Evolutionary conservation across 768 basidiomycete genomes (phyloP).

Genomic region (Tricholoma sp.): DNA sequence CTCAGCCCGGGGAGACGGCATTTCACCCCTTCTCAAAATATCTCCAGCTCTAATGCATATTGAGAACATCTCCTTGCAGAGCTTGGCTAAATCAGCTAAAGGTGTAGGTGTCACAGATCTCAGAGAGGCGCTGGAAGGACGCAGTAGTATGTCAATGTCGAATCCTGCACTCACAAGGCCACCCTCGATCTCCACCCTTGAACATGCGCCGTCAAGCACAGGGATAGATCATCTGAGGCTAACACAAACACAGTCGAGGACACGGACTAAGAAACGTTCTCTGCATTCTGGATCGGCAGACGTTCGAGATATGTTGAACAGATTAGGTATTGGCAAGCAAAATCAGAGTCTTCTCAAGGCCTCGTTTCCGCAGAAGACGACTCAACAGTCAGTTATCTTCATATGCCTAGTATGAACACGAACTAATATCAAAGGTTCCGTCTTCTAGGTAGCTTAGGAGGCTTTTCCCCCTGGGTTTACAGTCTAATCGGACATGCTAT

Average conservation of each 20-base stretch:
- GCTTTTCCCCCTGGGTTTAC: slow-evolving; percentile 1
- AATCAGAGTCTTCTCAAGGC: slow-evolving; percentile 61
- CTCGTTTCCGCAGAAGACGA: slow-evolving; percentile 58
- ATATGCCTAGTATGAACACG: neutral
- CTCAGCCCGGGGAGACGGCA: slow-evolving; percentile 56
- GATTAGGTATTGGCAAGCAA: slow-evolving; percentile 78
- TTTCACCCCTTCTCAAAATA: slow-evolving; percentile 73
- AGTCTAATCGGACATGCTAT: neutral
- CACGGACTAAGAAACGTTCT: slow-evolving; percentile 44
- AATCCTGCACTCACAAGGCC: slow-evolving; percentile 66
- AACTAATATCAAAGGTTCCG: slow-evolving; percentile 4
- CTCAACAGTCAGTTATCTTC: slow-evolving; percentile 20
- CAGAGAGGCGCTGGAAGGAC: slow-evolving; percentile 83
- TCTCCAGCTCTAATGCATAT: slow-evolving; percentile 88
- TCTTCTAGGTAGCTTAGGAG: slow-evolving; percentile 11
- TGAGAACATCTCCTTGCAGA: slow-evolving; percentile 85
- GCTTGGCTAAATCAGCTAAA: slow-evolving; percentile 70
- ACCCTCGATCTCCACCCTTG: slow-evolving; percentile 73
- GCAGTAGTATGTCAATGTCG: slow-evolving; percentile 80
- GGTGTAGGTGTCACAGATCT: slow-evolving; percentile 86
- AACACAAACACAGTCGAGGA: slow-evolving; percentile 49
- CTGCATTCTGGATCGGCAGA: slow-evolving; percentile 54
- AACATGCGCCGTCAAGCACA: slow-evolving; percentile 53
- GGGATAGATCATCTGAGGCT: slow-evolving; percentile 35
- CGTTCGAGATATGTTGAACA: slow-evolving; percentile 77